These are phyloP conservation scores for Coemansia sp. DNA, from an alignment of 192 early-diverging fungal genomes.

Conservation along the genomic window DNA sequence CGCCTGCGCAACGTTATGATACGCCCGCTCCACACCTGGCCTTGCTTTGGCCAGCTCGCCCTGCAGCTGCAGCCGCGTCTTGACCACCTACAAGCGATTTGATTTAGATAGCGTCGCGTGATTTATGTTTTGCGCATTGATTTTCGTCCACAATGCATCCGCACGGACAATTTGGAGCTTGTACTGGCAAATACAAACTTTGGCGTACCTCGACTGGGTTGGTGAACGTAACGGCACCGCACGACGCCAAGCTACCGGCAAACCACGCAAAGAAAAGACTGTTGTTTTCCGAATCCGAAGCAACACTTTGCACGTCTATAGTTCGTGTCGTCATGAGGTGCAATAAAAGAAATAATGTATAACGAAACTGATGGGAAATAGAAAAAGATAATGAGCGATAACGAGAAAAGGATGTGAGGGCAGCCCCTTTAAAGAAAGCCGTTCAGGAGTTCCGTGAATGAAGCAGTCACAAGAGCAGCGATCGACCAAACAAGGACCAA, in stretches of 20 bases:
- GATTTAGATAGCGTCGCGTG: not conserved
- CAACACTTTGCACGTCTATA: not conserved
- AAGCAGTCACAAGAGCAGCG: slow-evolving; percentile 9
- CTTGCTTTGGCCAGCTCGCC: slow-evolving; percentile 69
- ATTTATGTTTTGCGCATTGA: not conserved
- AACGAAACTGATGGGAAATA: not conserved
- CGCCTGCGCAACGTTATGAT: slow-evolving; percentile 76
- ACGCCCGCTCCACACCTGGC: slow-evolving; percentile 55
- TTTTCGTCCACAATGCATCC: too few species aligned
- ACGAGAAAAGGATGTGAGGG: not conserved
- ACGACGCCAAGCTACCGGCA: slow-evolving; percentile 81
- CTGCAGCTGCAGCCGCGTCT: slow-evolving; percentile 92
- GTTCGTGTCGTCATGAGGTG: too few species aligned
- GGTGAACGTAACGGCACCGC: slow-evolving; percentile 91
- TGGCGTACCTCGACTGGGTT: slow-evolving; percentile 86
- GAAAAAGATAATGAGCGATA: slow-evolving; percentile 5
- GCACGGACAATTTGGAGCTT: too few species aligned
- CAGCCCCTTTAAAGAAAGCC: too few species aligned
- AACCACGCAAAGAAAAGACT: slow-evolving; percentile 57
- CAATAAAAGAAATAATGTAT: too few species aligned
- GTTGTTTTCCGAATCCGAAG: slow-evolving; percentile 4
- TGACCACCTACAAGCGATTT: slow-evolving; percentile 67
- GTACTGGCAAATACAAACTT: not conserved
- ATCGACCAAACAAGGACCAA: too few species aligned
- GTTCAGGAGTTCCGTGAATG: not conserved